A percentile compares a stretch with the other conserved stretches of the same genome.
Evolutionary conservation across 352 stramenopile genomes (phyloP).

Genomic region (Globisporangium recalcitrans): DNA sequence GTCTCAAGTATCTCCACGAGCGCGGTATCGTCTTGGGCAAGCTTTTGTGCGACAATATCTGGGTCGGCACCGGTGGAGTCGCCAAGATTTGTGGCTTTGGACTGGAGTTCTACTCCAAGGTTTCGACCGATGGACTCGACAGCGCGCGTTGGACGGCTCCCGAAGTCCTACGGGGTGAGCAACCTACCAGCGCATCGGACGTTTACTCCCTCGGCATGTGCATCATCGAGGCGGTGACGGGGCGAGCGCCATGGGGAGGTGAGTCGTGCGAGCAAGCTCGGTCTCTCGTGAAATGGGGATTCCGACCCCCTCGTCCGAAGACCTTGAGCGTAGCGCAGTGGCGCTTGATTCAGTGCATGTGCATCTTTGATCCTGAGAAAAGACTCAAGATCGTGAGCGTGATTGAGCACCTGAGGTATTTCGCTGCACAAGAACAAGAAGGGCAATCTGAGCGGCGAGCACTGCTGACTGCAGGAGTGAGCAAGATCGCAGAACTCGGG

Average conservation of each 20-base stretch:
- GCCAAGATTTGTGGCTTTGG: slow-evolving; percentile 7
- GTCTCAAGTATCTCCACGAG: slow-evolving; percentile 32
- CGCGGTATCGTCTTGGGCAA: slow-evolving; percentile 9
- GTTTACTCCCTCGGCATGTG: slow-evolving; percentile 10
- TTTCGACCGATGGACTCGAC: not conserved
- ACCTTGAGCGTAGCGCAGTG: slow-evolving; percentile 2
- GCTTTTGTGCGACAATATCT: slow-evolving; percentile 6
- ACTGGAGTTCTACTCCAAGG: not conserved
- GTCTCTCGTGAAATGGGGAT: slow-evolving; percentile 10
- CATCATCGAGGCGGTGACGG: slow-evolving; percentile 9
- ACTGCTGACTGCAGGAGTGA: not conserved
- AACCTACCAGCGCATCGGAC: not conserved
- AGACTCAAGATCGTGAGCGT: slow-evolving; percentile 5
- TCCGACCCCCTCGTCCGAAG: not conserved
- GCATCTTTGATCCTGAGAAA: slow-evolving; percentile 5
- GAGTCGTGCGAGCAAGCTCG: not conserved
- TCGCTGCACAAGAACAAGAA: not conserved
- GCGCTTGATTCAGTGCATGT: slow-evolving; percentile 11
- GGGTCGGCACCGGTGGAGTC: not conserved
- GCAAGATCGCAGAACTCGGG: not conserved
- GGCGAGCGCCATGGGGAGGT: not conserved
- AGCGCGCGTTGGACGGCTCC: slow-evolving; percentile 3
- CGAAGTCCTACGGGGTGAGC: slow-evolving; percentile 6
- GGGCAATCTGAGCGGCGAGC: not conserved
- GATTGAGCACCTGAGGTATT: slow-evolving; percentile 4